Conservation (phyloP, 1,284 basidiomycete species). For the Melampsora americana region DNA sequence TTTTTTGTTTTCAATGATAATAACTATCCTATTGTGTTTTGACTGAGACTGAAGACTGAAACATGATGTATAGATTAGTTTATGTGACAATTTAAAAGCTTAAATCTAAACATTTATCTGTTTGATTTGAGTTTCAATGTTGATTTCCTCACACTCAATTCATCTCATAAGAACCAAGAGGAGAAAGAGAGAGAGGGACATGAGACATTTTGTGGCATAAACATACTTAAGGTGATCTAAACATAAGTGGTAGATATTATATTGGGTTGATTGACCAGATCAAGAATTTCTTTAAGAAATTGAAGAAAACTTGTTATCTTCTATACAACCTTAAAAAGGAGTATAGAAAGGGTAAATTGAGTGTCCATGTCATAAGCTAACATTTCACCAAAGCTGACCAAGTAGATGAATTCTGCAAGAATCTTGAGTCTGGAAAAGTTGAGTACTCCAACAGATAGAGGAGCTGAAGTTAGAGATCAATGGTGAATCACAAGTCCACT, state of each 20-base stretch:
- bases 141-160: too few relatives aligned
- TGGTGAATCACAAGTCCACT: not conserved
- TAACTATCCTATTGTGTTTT: too few relatives aligned
- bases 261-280: not conserved
- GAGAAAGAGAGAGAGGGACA: too few relatives aligned
- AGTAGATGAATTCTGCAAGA: not conserved
- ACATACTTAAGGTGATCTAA: not conserved
- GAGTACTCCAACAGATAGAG: not conserved
- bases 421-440: slow-evolving; percentile 6
- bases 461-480: not conserved
- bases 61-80: too few relatives aligned
- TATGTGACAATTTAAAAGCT: too few relatives aligned
- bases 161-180: too few relatives aligned
- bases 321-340: not conserved
- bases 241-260: not conserved
- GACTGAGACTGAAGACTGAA: too few relatives aligned
- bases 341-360: not conserved
- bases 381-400: not conserved
- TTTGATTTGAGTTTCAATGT: too few relatives aligned
- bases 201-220: too few relatives aligned
- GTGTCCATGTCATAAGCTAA: not conserved
- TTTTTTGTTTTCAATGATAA: too few relatives aligned
- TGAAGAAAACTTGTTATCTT: not conserved
- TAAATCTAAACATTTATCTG: too few relatives aligned
- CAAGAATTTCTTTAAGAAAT: not conserved